phyloP scores from a whole-genome alignment of 2,329 filamentous ascomycete species.

The Chrysosporium queenslandicum region DNA sequence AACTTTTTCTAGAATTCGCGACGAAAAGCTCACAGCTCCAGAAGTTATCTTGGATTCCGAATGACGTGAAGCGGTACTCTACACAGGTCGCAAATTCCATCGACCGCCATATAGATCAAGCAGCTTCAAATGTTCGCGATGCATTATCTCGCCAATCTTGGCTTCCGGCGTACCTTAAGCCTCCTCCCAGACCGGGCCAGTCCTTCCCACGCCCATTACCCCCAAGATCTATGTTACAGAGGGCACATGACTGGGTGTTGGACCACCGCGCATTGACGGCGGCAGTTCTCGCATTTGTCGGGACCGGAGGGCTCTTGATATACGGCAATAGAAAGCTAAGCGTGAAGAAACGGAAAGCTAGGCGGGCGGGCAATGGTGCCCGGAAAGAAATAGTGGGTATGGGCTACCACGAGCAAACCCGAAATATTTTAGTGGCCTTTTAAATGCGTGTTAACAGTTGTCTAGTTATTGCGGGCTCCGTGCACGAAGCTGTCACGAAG shows the following conservation, averaged over 20 bases:
- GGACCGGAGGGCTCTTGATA: constrained; percentile 51
- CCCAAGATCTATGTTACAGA: constrained; percentile 41
- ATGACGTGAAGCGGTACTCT: constrained; percentile 61
- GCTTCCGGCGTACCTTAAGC: constrained; percentile 60
- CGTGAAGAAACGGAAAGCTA: constrained; percentile 59
- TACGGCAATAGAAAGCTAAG: constrained; percentile 51
- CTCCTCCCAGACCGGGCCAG: constrained; percentile 38
- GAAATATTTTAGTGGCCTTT: background rate
- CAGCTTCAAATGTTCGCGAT: constrained; percentile 61
- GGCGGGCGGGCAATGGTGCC: constrained; percentile 69
- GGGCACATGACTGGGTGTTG: constrained; percentile 59
- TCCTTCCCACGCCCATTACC: constrained; percentile 23
- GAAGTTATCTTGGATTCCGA: constrained; percentile 42
- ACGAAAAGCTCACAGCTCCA: constrained; percentile 36
- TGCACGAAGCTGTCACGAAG: constrained; percentile 70
- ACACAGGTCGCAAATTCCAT: constrained; percentile 66
- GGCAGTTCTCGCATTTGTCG: constrained; percentile 58
- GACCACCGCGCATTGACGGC: constrained; percentile 65
- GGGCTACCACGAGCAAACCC: constrained; percentile 15
- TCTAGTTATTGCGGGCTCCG: constrained; percentile 75
- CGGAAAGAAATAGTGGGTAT: constrained; percentile 67
- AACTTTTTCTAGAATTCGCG: background rate
- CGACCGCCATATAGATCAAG: constrained; percentile 68
- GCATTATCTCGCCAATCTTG: constrained; percentile 57
- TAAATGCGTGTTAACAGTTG: constrained; percentile 13